Conservation (phyloP, 2,329 filamentous ascomycete genomes). For the Alternaria brassicicola region DNA sequence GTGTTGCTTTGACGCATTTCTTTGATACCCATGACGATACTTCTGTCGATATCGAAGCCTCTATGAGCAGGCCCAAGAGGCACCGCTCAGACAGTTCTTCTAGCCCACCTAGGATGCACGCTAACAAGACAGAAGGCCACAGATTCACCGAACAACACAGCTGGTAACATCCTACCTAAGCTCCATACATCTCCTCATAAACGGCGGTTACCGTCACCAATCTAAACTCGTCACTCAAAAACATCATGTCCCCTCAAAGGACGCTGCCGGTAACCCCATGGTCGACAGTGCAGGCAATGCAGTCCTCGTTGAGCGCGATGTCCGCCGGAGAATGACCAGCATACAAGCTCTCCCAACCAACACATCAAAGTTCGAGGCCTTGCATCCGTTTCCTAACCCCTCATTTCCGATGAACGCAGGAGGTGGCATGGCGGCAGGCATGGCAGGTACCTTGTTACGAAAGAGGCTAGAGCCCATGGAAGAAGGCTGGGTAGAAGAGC, state of each 20-base stretch:
- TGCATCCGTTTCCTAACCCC: slow-evolving; percentile 36
- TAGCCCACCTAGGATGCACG: not conserved
- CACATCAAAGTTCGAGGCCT: slow-evolving; percentile 18
- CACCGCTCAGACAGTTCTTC: not conserved
- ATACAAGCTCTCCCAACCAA: slow-evolving; percentile 14
- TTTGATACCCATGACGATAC: not conserved
- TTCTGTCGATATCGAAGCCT: not conserved
- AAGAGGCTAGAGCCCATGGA: slow-evolving; percentile 37
- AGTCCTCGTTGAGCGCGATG: slow-evolving; percentile 12
- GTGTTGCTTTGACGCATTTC: no score
- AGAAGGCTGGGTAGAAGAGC: slow-evolving; percentile 39
- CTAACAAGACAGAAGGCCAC: slow-evolving; percentile 18
- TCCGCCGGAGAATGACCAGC: slow-evolving; percentile 10
- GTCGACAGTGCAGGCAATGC: slow-evolving; percentile 12
- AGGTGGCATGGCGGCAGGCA: slow-evolving; percentile 19
- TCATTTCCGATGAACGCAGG: slow-evolving; percentile 27
- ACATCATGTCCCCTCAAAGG: slow-evolving; percentile 19
- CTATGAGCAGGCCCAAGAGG: not conserved
- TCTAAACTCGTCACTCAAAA: slow-evolving; percentile 10
- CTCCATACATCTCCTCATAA: slow-evolving; percentile 27
- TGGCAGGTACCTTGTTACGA: slow-evolving; percentile 32
- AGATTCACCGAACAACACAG: slow-evolving; percentile 26
- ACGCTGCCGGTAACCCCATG: slow-evolving; percentile 21
- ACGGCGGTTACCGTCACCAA: slow-evolving; percentile 24
- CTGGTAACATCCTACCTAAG: slow-evolving; percentile 25